These are phyloP conservation scores for Isoetes engelmannii DNA, from an alignment of 83 land plant species.

Conservation along the genomic window DNA sequence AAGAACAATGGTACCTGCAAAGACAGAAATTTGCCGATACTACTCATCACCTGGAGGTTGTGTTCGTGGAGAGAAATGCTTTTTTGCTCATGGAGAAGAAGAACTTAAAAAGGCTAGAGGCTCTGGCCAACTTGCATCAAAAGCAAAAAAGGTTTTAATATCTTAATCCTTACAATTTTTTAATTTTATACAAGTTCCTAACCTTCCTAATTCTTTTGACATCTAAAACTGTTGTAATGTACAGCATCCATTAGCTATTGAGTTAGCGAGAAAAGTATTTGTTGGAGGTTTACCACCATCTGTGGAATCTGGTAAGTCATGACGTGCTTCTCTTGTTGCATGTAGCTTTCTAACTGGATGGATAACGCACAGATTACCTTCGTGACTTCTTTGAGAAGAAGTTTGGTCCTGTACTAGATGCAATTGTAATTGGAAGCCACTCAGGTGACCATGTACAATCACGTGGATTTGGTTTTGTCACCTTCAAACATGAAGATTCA, in stretches of 20 bases:
- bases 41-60: constrained; percentile 44
- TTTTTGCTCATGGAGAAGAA: constrained; percentile 44
- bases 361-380: constrained; percentile 39
- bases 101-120: constrained; percentile 11
- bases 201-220: too few species aligned
- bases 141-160: too few species aligned
- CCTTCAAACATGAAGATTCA: constrained; percentile 36
- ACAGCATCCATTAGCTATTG: too few species aligned
- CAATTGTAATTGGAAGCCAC: constrained; percentile 45
- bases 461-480: constrained; percentile 49
- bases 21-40: constrained; percentile 46
- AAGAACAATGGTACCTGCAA: constrained; percentile 22
- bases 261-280: constrained; percentile 37
- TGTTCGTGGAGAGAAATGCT: constrained; percentile 46
- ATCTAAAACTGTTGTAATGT: too few species aligned
- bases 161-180: too few species aligned
- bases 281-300: constrained; percentile 58
- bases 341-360: constrained; percentile 1
- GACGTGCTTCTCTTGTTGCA: constrained; percentile 4
- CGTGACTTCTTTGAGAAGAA: constrained; percentile 41
- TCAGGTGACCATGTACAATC: constrained; percentile 37
- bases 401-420: constrained; percentile 62
- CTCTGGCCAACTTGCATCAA: too few species aligned
- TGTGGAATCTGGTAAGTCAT: constrained; percentile 45
- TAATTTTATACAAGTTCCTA: too few species aligned